Percentiles rank a stretch among this genome's conserved stretches.
Conservation (phyloP, 345 rosid genomes). For the Xanthoceras sorbifolium region DNA sequence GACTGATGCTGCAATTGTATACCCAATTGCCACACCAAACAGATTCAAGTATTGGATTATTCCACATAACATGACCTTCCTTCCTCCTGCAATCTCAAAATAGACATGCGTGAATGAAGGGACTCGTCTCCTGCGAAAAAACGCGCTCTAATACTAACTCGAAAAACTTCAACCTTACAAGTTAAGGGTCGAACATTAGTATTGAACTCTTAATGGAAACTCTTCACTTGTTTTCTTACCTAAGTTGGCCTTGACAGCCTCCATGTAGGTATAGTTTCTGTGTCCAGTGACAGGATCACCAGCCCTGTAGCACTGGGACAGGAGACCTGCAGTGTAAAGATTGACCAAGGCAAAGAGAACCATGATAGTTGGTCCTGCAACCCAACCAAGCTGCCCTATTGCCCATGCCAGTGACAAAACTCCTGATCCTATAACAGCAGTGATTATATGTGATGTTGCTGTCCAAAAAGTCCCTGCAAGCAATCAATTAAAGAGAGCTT, state of each 20-base stretch:
- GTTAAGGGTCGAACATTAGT: no score
- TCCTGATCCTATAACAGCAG: conserved; percentile 60
- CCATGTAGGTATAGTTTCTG: conserved; percentile 55
- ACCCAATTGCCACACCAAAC: conserved; percentile 55
- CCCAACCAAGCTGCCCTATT: conserved; percentile 55
- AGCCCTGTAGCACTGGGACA: conserved; percentile 46
- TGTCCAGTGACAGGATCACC: conserved; percentile 47
- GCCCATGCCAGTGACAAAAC: conserved; percentile 57
- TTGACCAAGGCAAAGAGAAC: conserved; percentile 48
- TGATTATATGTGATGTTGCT: conserved; percentile 46
- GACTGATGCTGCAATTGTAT: conserved; percentile 55
- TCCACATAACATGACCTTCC: conserved; percentile 44
- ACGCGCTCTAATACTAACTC: no score
- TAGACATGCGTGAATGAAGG: no score
- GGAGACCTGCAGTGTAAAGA: conserved; percentile 41
- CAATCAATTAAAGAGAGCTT: no score
- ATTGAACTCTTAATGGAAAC: neutral
- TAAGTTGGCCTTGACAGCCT: conserved; percentile 48
- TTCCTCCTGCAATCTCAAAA: conserved; percentile 36
- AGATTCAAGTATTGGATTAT: conserved; percentile 47
- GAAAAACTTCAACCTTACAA: no score
- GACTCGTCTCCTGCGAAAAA: no score
- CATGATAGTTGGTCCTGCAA: conserved; percentile 47
- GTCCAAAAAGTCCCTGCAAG: conserved; percentile 57
- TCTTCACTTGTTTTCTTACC: conserved; percentile 20